phyloP scores from a whole-genome alignment of 2,329 filamentous ascomycete species.

The Fusarium sp. region DNA sequence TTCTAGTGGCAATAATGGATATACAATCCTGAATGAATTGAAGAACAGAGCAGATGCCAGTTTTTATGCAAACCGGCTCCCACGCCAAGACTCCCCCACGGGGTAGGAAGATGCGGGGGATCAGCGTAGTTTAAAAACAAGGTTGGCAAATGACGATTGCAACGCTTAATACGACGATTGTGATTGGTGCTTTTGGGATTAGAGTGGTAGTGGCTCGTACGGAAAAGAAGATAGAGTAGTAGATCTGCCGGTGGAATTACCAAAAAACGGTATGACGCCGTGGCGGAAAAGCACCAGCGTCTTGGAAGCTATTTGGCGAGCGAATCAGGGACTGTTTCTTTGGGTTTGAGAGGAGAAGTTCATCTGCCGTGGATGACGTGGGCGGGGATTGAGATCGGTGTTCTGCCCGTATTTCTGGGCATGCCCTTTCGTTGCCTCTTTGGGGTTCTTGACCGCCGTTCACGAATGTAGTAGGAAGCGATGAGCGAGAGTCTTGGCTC shows the following conservation, averaged over 20 bases:
- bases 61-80: background rate
- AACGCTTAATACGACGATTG: fast-evolving
- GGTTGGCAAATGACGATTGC: conserved; percentile 1
- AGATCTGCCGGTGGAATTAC: background rate
- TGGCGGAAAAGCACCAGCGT: background rate
- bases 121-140: conserved; percentile 10
- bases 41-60: background rate
- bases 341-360: fast-evolving
- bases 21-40: background rate
- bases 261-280: background rate
- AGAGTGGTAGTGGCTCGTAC: background rate
- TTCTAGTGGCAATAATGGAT: background rate
- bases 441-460: fast-evolving
- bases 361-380: background rate
- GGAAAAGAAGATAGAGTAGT: background rate
- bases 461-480: too few relatives aligned
- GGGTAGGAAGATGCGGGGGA: conserved; percentile 22
- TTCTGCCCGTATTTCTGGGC: background rate
- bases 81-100: conserved; percentile 12
- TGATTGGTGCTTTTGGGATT: background rate
- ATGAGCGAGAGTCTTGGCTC: too few relatives aligned
- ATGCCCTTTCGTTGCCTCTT: background rate
- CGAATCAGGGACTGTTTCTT: background rate
- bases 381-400: background rate
- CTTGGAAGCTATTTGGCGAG: background rate